Evolutionary conservation across 2,329 filamentous ascomycete genomes (phyloP).

Genomic region (Ceratocystiopsis sp.): DNA sequence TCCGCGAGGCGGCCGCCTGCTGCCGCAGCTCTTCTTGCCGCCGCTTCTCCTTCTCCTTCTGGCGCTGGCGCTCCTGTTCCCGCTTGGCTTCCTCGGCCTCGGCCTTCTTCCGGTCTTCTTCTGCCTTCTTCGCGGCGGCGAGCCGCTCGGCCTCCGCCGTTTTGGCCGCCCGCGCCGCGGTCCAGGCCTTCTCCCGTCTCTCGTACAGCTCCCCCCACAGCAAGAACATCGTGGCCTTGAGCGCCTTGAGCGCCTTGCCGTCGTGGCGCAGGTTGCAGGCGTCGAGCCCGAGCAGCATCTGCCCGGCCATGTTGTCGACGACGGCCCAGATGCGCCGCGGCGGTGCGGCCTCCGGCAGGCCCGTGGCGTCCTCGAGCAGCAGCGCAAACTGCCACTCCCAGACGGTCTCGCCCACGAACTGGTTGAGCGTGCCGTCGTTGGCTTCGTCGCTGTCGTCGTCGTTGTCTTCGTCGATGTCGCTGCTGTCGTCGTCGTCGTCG

Average conservation of each 20-base stretch:
- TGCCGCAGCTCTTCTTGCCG: conserved; percentile 5
- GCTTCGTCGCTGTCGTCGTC: background rate
- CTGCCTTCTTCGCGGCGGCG: conserved; percentile 5
- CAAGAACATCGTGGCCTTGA: conserved; percentile 56
- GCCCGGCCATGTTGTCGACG: conserved; percentile 40
- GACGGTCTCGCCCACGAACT: conserved; percentile 12
- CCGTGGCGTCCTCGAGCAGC: conserved; percentile 58
- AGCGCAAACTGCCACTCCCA: conserved; percentile 84
- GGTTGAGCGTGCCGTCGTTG: background rate
- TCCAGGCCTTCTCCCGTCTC: conserved; percentile 34
- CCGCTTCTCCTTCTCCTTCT: conserved; percentile 24
- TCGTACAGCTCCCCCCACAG: conserved; percentile 83
- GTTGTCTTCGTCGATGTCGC: conserved; percentile 10
- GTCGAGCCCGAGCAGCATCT: conserved; percentile 30
- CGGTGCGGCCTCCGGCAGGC: conserved; percentile 6
- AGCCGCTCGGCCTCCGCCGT: conserved; percentile 12
- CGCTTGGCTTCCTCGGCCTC: conserved; percentile 20
- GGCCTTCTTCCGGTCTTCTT: conserved; percentile 7
- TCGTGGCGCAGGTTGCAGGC: conserved; percentile 40
- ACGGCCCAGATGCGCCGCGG: conserved; percentile 45
- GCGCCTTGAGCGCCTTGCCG: conserved; percentile 23
- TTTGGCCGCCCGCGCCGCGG: too few relatives aligned
- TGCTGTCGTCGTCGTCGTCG: background rate
- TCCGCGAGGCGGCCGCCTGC: too few relatives aligned
- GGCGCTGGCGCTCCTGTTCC: conserved; percentile 10